These are phyloP conservation scores for Corrigiola litoralis DNA, from an alignment of 179 eudicot genomes.

Conservation along the genomic window DNA sequence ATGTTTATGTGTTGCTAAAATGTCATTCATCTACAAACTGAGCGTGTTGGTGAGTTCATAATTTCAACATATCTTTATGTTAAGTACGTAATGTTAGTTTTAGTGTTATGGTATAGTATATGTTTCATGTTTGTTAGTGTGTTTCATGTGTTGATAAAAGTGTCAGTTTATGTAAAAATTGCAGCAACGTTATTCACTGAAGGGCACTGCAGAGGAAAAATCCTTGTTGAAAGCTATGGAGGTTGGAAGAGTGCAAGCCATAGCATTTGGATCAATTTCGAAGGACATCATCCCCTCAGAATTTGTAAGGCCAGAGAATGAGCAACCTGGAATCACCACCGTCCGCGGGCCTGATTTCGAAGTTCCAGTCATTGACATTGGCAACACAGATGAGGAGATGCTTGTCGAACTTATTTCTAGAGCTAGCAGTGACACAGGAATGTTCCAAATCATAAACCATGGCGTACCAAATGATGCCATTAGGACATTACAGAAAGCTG, in stretches of 20 bases:
- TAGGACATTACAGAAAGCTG: conserved; percentile 36
- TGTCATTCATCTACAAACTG: too few species aligned
- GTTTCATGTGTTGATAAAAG: too few species aligned
- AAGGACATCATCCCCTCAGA: conserved; percentile 45
- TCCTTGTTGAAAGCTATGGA: too few species aligned
- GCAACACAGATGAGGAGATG: conserved; percentile 18
- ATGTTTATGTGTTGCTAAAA: too few species aligned
- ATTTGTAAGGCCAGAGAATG: conserved; percentile 48
- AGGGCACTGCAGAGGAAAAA: too few species aligned
- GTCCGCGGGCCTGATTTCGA: conserved; percentile 40
- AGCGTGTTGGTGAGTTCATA: too few species aligned
- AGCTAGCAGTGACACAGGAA: conserved; percentile 59
- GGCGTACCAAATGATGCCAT: conserved; percentile 48
- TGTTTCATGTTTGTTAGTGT: too few species aligned
- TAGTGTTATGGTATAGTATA: too few species aligned
- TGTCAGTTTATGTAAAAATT: too few species aligned
- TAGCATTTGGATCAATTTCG: conserved; percentile 46
- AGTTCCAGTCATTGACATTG: conserved; percentile 57
- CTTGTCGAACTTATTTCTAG: conserved; percentile 28
- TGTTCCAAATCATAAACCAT: conserved; percentile 67
- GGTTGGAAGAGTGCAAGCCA: conserved; percentile 61
- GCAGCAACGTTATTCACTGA: too few species aligned
- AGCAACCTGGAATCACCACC: conserved; percentile 66
- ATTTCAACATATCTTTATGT: too few species aligned
- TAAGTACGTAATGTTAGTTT: too few species aligned